phyloP scores from a whole-genome alignment of 352 stramenopile species.

The Globisporangium rhizosaccharum region DNA sequence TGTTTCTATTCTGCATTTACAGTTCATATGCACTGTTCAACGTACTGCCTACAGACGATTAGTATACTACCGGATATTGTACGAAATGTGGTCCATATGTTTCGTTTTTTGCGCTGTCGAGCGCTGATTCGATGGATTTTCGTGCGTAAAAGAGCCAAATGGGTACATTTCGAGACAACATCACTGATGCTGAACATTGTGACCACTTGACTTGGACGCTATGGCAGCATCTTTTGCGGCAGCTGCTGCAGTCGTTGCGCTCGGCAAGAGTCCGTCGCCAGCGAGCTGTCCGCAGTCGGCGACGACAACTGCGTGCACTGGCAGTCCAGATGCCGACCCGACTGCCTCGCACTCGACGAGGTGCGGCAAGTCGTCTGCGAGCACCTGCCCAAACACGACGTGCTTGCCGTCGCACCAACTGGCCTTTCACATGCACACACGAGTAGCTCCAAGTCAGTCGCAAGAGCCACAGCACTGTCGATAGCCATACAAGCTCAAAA shows the following conservation, averaged over 20 bases:
- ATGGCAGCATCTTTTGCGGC: conserved; percentile 1
- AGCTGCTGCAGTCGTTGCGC: conserved; percentile 10
- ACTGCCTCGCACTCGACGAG: conserved; percentile 37
- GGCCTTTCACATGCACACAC: conserved; percentile 16
- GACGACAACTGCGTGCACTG: conserved; percentile 43
- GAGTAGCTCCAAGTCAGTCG: neutral
- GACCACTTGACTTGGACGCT: neutral
- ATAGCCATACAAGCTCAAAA: neutral
- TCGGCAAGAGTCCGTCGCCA: conserved; percentile 34
- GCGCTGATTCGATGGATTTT: no score
- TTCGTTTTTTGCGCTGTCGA: no score
- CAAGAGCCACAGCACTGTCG: neutral
- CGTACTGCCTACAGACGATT: no score
- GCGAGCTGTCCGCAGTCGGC: conserved; percentile 51
- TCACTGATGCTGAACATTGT: neutral
- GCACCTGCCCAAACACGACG: conserved; percentile 98
- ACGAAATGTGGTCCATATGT: no score
- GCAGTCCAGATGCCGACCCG: conserved; percentile 45
- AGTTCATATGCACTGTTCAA: no score
- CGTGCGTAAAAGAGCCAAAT: neutral
- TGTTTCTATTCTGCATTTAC: conserved; percentile 1
- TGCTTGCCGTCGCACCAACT: conserved; percentile 97
- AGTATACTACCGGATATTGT: no score
- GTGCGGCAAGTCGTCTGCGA: conserved; percentile 55
- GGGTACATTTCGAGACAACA: neutral